Conservation (phyloP, 768 basidiomycete species). For the Kwoniella mangroviensis region DNA sequence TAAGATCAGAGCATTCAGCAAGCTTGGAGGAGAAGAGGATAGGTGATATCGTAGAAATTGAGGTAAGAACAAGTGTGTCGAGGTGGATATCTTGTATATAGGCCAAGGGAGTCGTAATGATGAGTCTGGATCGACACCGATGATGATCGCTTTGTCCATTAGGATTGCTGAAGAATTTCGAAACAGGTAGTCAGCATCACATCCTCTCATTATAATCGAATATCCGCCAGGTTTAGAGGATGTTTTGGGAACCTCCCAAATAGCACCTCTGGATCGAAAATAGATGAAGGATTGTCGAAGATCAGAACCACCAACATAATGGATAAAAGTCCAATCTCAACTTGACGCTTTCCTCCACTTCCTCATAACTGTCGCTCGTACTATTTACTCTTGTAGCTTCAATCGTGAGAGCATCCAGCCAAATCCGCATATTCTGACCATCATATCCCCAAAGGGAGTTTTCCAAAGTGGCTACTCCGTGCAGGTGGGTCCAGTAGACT, state of each 20-base stretch:
- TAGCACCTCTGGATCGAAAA: neutral
- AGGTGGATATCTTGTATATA: constrained; percentile 88
- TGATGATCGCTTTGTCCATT: constrained; percentile 99
- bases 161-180: constrained; percentile 71
- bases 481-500: constrained; percentile 97
- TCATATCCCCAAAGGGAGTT: constrained; percentile 99
- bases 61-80: constrained; percentile 76
- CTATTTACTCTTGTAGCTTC: constrained; percentile 65
- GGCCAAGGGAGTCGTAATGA: constrained; percentile 79
- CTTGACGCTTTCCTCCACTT: constrained; percentile 89
- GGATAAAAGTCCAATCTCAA: constrained; percentile 95
- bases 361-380: constrained; percentile 60
- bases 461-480: constrained; percentile 88
- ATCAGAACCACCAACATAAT: constrained; percentile 66
- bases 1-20: constrained; percentile 79
- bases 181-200: neutral
- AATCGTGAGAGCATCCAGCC: constrained; percentile 93
- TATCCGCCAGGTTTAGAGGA: too few species aligned
- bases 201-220: too few species aligned
- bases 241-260: too few species aligned
- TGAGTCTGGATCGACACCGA: constrained; percentile 89
- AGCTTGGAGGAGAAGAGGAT: constrained; percentile 58
- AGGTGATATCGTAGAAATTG: constrained; percentile 86
- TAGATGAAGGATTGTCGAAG: neutral
- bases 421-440: constrained; percentile 82